Percentiles rank a stretch among this genome's conserved stretches.
These are phyloP conservation scores for Penicillium manginii DNA, from an alignment of 495 filamentous ascomycete species.

Conservation along the genomic window DNA sequence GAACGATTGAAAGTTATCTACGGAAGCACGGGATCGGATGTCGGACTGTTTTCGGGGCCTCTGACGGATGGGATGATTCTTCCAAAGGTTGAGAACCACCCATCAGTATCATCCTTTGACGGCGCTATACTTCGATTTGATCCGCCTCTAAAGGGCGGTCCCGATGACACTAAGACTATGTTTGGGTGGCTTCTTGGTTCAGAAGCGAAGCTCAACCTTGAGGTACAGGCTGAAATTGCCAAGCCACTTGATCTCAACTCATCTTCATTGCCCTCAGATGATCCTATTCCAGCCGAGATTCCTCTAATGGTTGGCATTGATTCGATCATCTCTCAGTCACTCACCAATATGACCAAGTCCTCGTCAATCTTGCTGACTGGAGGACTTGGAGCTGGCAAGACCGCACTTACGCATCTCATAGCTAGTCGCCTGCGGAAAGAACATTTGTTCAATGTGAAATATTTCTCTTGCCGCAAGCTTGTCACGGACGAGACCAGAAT, in stretches of 20 bases:
- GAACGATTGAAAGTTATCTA: conserved; percentile 54
- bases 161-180: conserved; percentile 51
- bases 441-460: conserved; percentile 73
- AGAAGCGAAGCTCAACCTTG: conserved; percentile 70
- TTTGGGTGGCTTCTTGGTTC: conserved; percentile 77
- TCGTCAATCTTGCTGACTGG: conserved; percentile 90
- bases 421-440: conserved; percentile 67
- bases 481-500: conserved; percentile 87
- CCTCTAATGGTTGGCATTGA: conserved; percentile 87
- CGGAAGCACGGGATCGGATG: conserved; percentile 41
- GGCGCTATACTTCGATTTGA: conserved; percentile 83
- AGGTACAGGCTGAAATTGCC: conserved; percentile 71
- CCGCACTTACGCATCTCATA: conserved; percentile 67
- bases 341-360: conserved; percentile 73
- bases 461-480: conserved; percentile 80
- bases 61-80: conserved; percentile 87
- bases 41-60: conserved; percentile 77
- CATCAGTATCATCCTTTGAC: conserved; percentile 45
- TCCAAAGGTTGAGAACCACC: conserved; percentile 45
- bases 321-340: conserved; percentile 67
- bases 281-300: conserved; percentile 53
- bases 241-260: conserved; percentile 57
- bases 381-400: conserved; percentile 88
- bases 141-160: conserved; percentile 47
- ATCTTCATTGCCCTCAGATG: conserved; percentile 49